A percentile compares a stretch with the other conserved stretches of the same genome.
These are phyloP conservation scores for Aureobasidium sp. DNA, from an alignment of 2,329 filamentous ascomycete species.

Conservation along the genomic window DNA sequence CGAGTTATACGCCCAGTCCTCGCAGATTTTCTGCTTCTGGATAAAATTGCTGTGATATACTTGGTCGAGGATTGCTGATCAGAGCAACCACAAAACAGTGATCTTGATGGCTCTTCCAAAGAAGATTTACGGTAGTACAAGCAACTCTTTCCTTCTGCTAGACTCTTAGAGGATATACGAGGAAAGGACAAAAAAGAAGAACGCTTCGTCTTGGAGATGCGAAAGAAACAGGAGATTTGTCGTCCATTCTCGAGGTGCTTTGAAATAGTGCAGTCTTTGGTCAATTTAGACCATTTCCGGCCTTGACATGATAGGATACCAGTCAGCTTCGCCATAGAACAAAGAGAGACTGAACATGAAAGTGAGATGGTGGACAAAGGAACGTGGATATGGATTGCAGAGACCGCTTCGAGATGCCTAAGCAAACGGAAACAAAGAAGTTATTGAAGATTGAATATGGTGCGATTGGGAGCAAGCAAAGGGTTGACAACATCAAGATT, in stretches of 20 bases:
- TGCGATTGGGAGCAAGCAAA: too few species aligned
- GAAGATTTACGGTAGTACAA: too few species aligned
- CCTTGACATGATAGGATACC: neutral
- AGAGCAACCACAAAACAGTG: too few species aligned
- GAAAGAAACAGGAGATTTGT: neutral
- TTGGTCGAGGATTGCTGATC: too few species aligned
- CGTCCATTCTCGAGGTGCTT: neutral
- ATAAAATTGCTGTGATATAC: too few species aligned
- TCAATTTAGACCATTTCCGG: conserved; percentile 7
- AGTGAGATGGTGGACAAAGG: neutral
- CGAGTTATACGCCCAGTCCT: too few species aligned
- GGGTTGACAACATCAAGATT: too few species aligned
- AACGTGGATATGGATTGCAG: too few species aligned
- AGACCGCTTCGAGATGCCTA: neutral
- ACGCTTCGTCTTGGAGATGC: neutral
- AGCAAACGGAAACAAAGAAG: too few species aligned
- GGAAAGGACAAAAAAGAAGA: neutral
- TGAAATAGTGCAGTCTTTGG: neutral
- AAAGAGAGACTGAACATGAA: neutral
- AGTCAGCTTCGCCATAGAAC: neutral
- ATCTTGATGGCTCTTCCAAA: too few species aligned
- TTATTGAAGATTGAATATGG: too few species aligned
- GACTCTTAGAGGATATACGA: neutral
- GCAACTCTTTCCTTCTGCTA: too few species aligned
- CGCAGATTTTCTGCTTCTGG: neutral